Evolutionary conservation across 1,139 yeast species (phyloP), one percentile per base, ranked within the genome.

Genomic region (Debaryomyces sp.): DNA sequence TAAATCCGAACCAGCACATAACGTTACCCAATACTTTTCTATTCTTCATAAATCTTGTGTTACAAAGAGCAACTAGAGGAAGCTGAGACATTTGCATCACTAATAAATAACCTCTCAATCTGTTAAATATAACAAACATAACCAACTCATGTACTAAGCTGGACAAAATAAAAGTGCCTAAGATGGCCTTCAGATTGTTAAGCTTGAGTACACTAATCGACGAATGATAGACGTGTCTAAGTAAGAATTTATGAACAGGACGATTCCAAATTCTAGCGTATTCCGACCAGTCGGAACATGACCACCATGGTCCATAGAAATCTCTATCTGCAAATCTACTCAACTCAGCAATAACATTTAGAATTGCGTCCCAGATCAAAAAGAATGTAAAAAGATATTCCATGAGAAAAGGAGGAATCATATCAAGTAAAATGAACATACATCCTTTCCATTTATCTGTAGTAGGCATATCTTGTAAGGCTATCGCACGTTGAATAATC

Each of bases 281-380:
- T 63, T 91, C 94, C 49, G 89, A 91, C 97, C 97, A 94, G 44
- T 91, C 87, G 26, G 88, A 84, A 56, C 96, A 89, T 57, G 94
- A 89, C 99, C 98, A 94, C 99, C 99, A 94, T 39, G 91, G 89
- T 3, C 96, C 96, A 61, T 94, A 94, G 65, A 94, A 94, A 56
- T 87, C 89, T 39, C 99, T 80, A 63, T 94, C 98, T 2, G 92
- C 97, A 67, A 86, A 94, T 46, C 78, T 61, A 17, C 96, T 86
- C 40, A 94, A 71, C 64, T 94, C 99, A 0, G 97, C 98, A 58
- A 94, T 81, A 15, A 87, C 87, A 62, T 91, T 92, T 55, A 92
- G 71, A 47, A 92, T 94, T 12, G 92, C 86, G 60, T 94, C 98
- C 98, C 99, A 94, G 54, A 94, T 94, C 52, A 94, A 73, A 64